phyloP scores from a whole-genome alignment of 139 green algal genomes.

The Marvania coccoides region DNA sequence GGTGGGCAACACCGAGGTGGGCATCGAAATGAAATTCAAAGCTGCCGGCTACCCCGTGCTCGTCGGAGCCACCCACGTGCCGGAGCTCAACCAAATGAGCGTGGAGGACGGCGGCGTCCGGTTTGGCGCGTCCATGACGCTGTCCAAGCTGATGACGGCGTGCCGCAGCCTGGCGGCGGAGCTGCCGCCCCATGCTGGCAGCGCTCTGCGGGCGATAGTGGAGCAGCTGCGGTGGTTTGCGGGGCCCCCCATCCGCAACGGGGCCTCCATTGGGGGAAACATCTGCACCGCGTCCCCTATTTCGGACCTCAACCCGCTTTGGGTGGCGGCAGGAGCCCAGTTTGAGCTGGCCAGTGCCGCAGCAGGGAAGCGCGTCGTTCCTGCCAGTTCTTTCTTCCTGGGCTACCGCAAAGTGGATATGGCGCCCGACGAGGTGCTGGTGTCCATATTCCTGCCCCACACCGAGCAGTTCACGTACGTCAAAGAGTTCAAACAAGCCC shows the following conservation, averaged over 20 bases:
- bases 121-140: constrained; percentile 70
- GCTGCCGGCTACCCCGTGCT: constrained; percentile 63
- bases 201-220: constrained; percentile 50
- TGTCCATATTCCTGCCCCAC: constrained; percentile 62
- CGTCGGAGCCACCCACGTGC: constrained; percentile 64
- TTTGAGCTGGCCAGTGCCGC: constrained; percentile 53
- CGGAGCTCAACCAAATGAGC: constrained; percentile 63
- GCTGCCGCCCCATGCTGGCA: constrained; percentile 26
- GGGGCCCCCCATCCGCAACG: constrained; percentile 82
- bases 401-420: constrained; percentile 84
- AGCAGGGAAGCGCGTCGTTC: constrained; percentile 22
- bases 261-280: constrained; percentile 86
- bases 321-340: constrained; percentile 46
- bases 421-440: constrained; percentile 67
- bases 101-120: constrained; percentile 45
- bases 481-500: constrained; percentile 92
- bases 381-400: constrained; percentile 79
- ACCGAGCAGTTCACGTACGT: constrained; percentile 75
- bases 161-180: constrained; percentile 29
- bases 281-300: constrained; percentile 88
- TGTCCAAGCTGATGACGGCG: constrained; percentile 54
- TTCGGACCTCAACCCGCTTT: constrained; percentile 89
- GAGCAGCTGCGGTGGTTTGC: constrained; percentile 90
- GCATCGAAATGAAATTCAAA: constrained; percentile 98
- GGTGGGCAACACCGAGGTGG: constrained; percentile 92